Base-by-base conservation (phyloP, 108 stramenopile species). In the Nitzschia sp. region DNA sequence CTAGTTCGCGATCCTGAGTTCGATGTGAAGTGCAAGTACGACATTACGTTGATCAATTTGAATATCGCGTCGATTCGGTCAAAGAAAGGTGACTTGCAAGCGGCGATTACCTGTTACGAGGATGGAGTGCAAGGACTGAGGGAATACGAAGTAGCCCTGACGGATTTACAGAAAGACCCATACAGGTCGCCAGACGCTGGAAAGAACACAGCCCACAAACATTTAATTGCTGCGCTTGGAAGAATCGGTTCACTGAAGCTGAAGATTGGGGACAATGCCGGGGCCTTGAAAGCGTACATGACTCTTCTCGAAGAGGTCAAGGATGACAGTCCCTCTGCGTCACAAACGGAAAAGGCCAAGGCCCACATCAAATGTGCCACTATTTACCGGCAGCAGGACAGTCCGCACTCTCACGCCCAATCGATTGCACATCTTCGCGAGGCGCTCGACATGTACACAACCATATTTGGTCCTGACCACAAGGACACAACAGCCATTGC, bases 21-120 rank as follows among this genome's bases (percentile, higher is more conserved):
- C 48, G 85, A 89, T 16, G 76, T 86, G 41, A 90, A 90, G 73
- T 90, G 89, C 79, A 90, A 85, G 31, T 94, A 91, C 61, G 93
- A 94, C 45, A 73, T 90, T 46, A 88, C 93, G 9, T 68, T 94
- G 58, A 94, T 94, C 69, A 86, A 85, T 63, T 66, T 94, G 28
- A 94, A 94, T 56, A 94, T 94, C 78, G 93, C 93, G 9, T 94
- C 93, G 0, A 91, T 94, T 58, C 81, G 85, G 53, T 91, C 93
- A 19, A 94, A 94, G 74, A 86, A 86, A 60, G 88, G 88, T 22
- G 90, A 94, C 55, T 66, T 85, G 9, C 73, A 77, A 45, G 85
- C 80, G 9, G 90, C 93, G 0, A 80, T 94, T 21, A 52, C 69
- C 53, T 89, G 83, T 22, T 94, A 94, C 68, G 86, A 87, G 36